Evolutionary conservation across 495 filamentous ascomycete genomes (phyloP), one percentile per base, ranked within the genome.

Genomic region (Xylaria scruposa): DNA sequence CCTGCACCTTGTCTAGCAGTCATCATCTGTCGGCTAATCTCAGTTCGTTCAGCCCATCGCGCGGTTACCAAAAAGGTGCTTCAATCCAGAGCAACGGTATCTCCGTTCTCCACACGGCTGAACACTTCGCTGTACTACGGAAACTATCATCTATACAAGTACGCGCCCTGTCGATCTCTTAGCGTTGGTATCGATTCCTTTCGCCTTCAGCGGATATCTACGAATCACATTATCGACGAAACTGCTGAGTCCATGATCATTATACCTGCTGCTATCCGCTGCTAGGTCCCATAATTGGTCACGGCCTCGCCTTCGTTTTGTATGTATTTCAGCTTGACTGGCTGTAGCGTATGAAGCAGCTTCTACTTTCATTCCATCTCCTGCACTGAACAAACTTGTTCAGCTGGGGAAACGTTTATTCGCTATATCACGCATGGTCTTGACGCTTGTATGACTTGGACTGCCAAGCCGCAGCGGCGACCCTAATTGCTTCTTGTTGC

Each of bases 261-360:
- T 17, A 26, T 24, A 42, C 31, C 59, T 70, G 59, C 68, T 17
- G 36, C 47, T 46, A 70, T 46, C 68, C 59, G 68, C 38, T 9
- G 33, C 33, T 53, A 56, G 15, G 10, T 46, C 26, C 13, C 24
- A 46, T 64, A 36, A 70, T 64, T 64, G 68, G 68, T 17, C 60
- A 1, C 17, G 9, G 9, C n/a, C 21, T 42, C 31, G 33, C 46
- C 31, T 36, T 21, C 1, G 10, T 49, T 5, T 29, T 64, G 44
- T 26, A 31, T 46, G 47, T 33, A 58, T 70, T 36, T 36, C 10
- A 53, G 12, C 24, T 60, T 64, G 60, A 47, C 36, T 17, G 31
- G 26, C 29, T 61, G 67, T 36, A 58, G 46, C 24, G 24, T 58
- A 54, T 44, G 44, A 53, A 44, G 40, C 29, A 44, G 47, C n/a